Conservation (phyloP, 2,329 filamentous ascomycete species). For the Colletotrichum abscissum region DNA sequence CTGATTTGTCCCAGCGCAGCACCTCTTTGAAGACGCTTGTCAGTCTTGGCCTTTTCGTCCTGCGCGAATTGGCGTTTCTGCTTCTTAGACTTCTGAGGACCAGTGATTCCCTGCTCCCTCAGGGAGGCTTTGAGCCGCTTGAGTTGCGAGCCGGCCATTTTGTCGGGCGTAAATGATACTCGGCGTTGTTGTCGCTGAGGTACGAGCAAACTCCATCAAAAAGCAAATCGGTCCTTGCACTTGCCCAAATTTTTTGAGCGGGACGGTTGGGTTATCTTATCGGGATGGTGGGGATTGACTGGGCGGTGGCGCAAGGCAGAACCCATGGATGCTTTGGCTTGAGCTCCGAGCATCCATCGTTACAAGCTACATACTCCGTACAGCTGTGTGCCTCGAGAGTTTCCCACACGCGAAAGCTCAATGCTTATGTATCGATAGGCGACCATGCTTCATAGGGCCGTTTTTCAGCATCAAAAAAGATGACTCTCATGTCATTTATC, state of each 20-base stretch:
- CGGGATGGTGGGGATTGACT: slow-evolving; percentile 28
- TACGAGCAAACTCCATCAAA: neutral
- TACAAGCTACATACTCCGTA: neutral
- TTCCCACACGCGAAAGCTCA: neutral
- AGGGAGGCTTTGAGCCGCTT: slow-evolving; percentile 95
- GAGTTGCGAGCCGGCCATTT: slow-evolving; percentile 94
- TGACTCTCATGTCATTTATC: slow-evolving; percentile 44
- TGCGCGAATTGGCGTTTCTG: slow-evolving; percentile 82
- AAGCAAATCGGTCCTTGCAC: neutral
- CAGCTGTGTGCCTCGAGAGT: neutral
- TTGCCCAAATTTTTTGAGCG: slow-evolving; percentile 40
- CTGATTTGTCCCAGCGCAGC: slow-evolving; percentile 87
- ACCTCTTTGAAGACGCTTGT: slow-evolving; percentile 81
- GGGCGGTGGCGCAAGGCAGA: slow-evolving; percentile 40
- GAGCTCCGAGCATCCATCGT: neutral
- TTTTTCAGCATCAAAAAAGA: slow-evolving; percentile 4
- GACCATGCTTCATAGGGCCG: slow-evolving; percentile 3
- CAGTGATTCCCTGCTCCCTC: slow-evolving; percentile 87
- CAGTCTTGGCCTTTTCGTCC: slow-evolving; percentile 71
- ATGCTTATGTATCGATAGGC: neutral
- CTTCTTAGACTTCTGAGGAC: slow-evolving; percentile 95
- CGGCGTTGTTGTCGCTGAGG: slow-evolving; percentile 18
- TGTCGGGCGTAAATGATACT: slow-evolving; percentile 34
- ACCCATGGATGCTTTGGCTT: slow-evolving; percentile 2
- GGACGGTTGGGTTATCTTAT: slow-evolving; percentile 42